Conservation (phyloP, 108 stramenopile species). For the Pseudonitzschia delicatissima region DNA sequence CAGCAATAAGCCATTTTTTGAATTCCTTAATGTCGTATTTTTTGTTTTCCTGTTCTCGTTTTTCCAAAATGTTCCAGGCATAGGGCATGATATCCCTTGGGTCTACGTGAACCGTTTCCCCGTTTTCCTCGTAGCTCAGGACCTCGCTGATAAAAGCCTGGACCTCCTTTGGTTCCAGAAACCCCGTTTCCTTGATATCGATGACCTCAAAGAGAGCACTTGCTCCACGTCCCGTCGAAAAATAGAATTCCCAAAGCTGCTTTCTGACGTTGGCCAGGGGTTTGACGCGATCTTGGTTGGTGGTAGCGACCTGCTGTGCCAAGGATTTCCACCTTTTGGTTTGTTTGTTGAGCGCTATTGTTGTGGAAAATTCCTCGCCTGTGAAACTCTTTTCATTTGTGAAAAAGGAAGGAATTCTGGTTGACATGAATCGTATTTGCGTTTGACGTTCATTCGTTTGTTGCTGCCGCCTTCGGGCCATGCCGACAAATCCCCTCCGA, state of each 20-base stretch:
- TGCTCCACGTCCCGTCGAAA: conserved; percentile 57
- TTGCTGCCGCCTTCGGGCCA: not conserved
- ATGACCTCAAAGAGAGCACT: conserved; percentile 58
- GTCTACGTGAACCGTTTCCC: conserved; percentile 15
- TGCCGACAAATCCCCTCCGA: not conserved
- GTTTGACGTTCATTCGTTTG: not conserved
- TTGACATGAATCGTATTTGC: not conserved
- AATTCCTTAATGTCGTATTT: conserved; percentile 31
- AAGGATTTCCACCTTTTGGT: not conserved
- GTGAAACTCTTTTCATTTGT: no score
- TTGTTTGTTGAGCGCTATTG: no score
- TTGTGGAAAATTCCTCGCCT: no score
- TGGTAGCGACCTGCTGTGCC: not conserved
- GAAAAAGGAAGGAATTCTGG: no score
- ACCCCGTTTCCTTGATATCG: conserved; percentile 46
- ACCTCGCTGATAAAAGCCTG: conserved; percentile 54
- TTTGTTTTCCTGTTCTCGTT: conserved; percentile 20
- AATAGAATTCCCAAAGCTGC: conserved; percentile 62
- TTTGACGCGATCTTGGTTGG: not conserved
- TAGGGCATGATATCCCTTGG: conserved; percentile 32
- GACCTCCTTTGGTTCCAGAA: conserved; percentile 42
- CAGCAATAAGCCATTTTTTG: conserved; percentile 57
- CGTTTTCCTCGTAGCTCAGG: conserved; percentile 25
- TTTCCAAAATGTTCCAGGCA: conserved; percentile 32
- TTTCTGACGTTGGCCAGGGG: conserved; percentile 50